These are phyloP conservation scores for Colletotrichum gigasporum DNA, from an alignment of 2,329 filamentous ascomycete genomes.

Conservation along the genomic window DNA sequence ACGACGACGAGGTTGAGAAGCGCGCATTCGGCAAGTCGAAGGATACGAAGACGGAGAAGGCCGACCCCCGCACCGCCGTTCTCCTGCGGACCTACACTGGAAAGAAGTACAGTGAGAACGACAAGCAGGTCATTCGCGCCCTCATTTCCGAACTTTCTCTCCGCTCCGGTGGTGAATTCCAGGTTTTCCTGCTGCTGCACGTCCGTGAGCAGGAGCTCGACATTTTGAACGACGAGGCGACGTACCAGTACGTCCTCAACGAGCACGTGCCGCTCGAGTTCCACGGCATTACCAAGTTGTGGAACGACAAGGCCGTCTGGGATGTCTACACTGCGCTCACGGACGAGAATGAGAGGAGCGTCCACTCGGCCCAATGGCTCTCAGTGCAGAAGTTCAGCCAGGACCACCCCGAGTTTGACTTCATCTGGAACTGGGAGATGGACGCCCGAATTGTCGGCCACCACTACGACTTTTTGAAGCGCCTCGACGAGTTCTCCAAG, in stretches of 20 bases:
- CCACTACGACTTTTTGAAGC: slow-evolving; percentile 81
- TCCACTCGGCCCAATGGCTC: slow-evolving; percentile 74
- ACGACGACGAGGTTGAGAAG: slow-evolving; percentile 10
- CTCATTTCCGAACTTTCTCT: slow-evolving; percentile 81
- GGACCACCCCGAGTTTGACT: slow-evolving; percentile 82
- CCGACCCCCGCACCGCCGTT: slow-evolving; percentile 69
- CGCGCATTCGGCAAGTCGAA: slow-evolving; percentile 13
- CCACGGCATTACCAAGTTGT: slow-evolving; percentile 75
- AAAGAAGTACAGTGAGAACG: slow-evolving; percentile 80
- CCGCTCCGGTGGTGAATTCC: slow-evolving; percentile 81
- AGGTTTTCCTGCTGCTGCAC: slow-evolving; percentile 82
- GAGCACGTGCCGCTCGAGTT: slow-evolving; percentile 76
- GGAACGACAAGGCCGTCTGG: slow-evolving; percentile 79
- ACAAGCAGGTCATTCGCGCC: slow-evolving; percentile 80
- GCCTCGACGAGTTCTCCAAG: slow-evolving; percentile 69
- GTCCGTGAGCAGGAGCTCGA: slow-evolving; percentile 71
- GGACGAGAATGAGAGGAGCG: slow-evolving; percentile 62
- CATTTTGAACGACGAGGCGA: slow-evolving; percentile 67
- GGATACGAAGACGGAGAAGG: slow-evolving; percentile 1
- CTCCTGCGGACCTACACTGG: slow-evolving; percentile 80
- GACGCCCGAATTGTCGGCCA: slow-evolving; percentile 83
- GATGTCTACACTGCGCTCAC: slow-evolving; percentile 81
- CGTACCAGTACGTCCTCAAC: slow-evolving; percentile 68
- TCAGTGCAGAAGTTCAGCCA: slow-evolving; percentile 80
- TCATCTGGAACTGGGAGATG: slow-evolving; percentile 89